phyloP scores from a whole-genome alignment of 768 basidiomycete genomes.

The Termitomyces sp. region DNA sequence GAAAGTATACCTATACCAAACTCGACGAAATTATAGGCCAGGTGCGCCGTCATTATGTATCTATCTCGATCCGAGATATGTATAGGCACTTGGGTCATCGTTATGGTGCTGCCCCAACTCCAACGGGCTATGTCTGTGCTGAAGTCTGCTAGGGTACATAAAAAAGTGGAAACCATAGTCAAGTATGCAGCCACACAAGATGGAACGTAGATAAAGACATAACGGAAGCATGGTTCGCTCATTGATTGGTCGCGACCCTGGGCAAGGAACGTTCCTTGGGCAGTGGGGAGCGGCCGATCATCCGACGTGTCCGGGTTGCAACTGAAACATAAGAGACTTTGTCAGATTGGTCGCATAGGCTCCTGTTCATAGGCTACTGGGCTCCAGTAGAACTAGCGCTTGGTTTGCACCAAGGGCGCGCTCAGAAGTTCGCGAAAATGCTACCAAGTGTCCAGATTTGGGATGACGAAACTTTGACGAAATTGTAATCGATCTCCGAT shows the following conservation, averaged over 20 bases:
- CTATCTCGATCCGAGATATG: no score
- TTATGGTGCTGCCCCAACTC: no score
- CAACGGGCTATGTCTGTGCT: no score
- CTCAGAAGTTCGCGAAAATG: background rate
- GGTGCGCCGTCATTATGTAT: no score
- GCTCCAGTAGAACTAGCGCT: background rate
- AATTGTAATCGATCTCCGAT: slow-evolving; percentile 20
- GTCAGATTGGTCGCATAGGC: background rate
- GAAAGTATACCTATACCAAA: no score
- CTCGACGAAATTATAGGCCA: no score
- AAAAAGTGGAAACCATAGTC: no score
- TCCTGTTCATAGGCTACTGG: background rate
- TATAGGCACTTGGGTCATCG: no score
- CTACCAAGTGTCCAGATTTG: background rate
- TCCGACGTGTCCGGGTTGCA: background rate
- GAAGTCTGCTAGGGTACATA: no score
- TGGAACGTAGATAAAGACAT: background rate
- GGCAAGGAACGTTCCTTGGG: background rate
- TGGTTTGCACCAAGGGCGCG: background rate
- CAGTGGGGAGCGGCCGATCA: background rate
- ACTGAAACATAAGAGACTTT: slow-evolving; percentile 4
- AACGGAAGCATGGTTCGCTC: slow-evolving; percentile 6
- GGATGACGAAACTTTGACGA: slow-evolving; percentile 10
- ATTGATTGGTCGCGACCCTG: background rate
- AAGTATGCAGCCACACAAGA: no score